Conservation (phyloP, 345 rosid species). For the Reutealis trisperma region DNA sequence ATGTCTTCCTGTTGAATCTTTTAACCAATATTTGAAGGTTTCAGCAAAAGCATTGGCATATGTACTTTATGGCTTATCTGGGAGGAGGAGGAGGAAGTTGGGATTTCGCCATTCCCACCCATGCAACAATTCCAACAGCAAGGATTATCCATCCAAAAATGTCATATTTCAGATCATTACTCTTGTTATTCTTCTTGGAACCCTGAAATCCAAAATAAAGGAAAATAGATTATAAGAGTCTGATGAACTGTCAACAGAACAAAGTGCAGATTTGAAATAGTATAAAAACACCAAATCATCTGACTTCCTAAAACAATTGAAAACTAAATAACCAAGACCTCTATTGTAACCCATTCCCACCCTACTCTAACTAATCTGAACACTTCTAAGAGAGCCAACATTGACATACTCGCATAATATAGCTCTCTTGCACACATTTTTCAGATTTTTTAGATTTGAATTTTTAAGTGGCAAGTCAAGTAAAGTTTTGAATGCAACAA, state of each 20-base stretch:
- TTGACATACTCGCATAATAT: neutral
- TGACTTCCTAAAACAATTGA: neutral
- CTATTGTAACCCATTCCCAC: neutral
- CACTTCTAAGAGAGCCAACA: neutral
- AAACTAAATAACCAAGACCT: neutral
- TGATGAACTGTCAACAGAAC: neutral
- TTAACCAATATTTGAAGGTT: constrained; percentile 17
- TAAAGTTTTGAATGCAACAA: no score
- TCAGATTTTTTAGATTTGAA: no score
- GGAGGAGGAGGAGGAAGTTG: constrained; percentile 31
- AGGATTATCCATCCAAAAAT: constrained; percentile 34
- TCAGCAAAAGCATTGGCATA: constrained; percentile 17
- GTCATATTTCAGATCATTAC: constrained; percentile 26
- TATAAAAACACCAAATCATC: neutral
- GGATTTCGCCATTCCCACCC: constrained; percentile 32
- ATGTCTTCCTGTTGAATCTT: constrained; percentile 18
- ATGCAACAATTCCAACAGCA: constrained; percentile 30
- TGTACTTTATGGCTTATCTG: constrained; percentile 31
- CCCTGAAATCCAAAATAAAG: constrained; percentile 18
- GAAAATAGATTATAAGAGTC: neutral
- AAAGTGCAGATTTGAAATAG: no score
- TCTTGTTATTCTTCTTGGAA: constrained; percentile 28
- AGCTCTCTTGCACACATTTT: no score
- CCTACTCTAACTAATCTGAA: neutral
- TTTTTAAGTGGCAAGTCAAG: no score